Evolutionary conservation across 1,139 yeast genomes (phyloP), one percentile per base, ranked within the genome.

Genomic region (Candida sanyaensis): DNA sequence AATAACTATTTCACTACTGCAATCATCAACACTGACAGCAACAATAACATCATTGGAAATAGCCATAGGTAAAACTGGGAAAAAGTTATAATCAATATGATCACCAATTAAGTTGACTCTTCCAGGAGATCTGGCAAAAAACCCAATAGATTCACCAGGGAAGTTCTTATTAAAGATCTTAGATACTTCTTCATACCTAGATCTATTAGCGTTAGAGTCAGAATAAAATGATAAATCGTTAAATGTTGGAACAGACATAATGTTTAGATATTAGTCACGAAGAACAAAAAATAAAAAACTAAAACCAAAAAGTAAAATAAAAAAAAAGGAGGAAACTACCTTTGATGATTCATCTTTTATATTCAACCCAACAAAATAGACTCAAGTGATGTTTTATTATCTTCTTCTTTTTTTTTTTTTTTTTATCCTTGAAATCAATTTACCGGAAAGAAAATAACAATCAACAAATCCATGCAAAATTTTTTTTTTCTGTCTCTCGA

Each of bases 11-110:
- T 61, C 59, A 32, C 56, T 58, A 17, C 59, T 56, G 5, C 13
- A 12, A 34, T 62, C 65, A 10, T 65, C 60, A 10, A 60, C 56
- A 5, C 64, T 54, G 24, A 65, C 59, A 12, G 80, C 83, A 12
- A 85, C 89, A 43, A 84, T 66, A 53, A 85, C 80, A 59, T 85
- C 91, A 17, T 73, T 77, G 48, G 83, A 86, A 42, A 85, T 81
- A 7, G 92, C 90, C 85, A 86, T 80, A n/a, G 92, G 92, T 56
- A 86, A 72, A 12, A 83, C 88, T 3, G 88, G 77, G 60, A 83
- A 86, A 60, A 78, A 77, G 52, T 83, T 80, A 61, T 85, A 86
- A 66, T 86, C 92, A 49, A 86, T 81, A 61, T 86, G 92, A 55
- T 86, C 92, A 37, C 92, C 92, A 52, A 86, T 83, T 53, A 86